Conservation (phyloP, 371 early-diverging fungal species). For the Mortierella sp. region DNA sequence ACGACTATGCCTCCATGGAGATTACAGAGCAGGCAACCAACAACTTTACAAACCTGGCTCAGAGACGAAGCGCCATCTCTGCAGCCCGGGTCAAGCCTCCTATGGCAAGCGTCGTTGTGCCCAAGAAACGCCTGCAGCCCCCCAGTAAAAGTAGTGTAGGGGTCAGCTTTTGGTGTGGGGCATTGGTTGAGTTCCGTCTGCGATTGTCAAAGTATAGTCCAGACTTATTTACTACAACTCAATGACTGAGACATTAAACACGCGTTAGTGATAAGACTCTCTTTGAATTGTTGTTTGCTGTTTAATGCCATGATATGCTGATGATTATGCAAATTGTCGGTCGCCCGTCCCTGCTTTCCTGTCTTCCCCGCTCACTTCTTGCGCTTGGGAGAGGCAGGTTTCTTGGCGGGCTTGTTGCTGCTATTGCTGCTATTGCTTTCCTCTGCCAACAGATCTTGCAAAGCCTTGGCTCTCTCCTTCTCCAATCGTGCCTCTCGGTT, state of each 20-base stretch:
- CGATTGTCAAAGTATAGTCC: conserved; percentile 5
- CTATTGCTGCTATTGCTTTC: not conserved
- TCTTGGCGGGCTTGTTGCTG: not conserved
- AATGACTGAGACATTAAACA: not conserved
- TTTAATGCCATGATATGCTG: not conserved
- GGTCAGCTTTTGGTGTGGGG: conserved; percentile 10
- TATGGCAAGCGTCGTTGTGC: not conserved
- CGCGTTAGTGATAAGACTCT: not conserved
- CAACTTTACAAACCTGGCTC: not conserved
- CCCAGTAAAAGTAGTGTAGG: not conserved
- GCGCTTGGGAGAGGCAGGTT: conserved; percentile 11
- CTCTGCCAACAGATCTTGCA: conserved; percentile 30
- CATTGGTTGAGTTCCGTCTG: conserved; percentile 11
- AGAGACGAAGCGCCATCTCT: not conserved
- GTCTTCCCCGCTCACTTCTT: not conserved
- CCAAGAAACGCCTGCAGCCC: not conserved
- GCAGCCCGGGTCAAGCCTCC: not conserved
- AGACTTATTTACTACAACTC: not conserved
- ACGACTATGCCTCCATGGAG: conserved; percentile 18
- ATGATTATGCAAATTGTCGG: not conserved
- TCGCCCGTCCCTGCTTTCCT: not conserved
- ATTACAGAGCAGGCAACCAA: conserved; percentile 13
- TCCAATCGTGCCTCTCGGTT: conserved; percentile 22
- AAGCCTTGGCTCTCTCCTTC: conserved; percentile 29
- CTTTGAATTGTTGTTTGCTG: not conserved